Conservation (phyloP, 768 basidiomycete species). For the Kwoniella pini region DNA sequence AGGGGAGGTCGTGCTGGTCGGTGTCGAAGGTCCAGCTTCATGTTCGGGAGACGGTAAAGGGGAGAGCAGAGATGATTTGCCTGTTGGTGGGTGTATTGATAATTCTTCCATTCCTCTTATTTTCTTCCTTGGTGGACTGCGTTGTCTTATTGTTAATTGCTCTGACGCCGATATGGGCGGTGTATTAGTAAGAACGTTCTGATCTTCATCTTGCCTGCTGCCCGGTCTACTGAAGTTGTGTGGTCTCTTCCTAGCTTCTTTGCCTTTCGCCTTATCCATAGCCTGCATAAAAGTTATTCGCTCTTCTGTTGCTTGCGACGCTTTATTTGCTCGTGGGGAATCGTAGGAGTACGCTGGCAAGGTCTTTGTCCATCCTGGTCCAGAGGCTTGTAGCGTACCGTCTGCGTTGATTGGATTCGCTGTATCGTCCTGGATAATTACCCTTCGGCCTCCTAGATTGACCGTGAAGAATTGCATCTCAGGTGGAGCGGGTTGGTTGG, state of each 20-base stretch:
- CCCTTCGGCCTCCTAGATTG: conserved; percentile 37
- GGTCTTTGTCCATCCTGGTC: conserved; percentile 22
- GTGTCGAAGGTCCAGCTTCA: conserved; percentile 19
- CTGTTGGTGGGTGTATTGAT: conserved; percentile 19
- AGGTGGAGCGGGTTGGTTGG: conserved; percentile 38
- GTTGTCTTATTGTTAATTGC: conserved; percentile 3
- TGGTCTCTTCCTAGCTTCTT: conserved; percentile 35
- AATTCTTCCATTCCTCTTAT: conserved; percentile 33
- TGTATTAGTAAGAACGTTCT: conserved; percentile 4
- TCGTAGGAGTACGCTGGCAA: background rate
- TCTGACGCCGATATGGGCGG: conserved; percentile 17
- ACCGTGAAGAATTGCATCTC: conserved; percentile 44
- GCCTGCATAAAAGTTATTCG: conserved; percentile 27
- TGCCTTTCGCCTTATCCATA: conserved; percentile 24
- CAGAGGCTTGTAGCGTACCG: background rate
- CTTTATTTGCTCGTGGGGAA: background rate
- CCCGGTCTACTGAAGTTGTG: conserved; percentile 19
- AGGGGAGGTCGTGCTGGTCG: background rate
- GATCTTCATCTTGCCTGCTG: conserved; percentile 7
- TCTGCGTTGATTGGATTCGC: background rate
- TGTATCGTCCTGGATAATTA: conserved; percentile 44
- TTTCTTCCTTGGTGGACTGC: conserved; percentile 45
- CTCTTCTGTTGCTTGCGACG: background rate
- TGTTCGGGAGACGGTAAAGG: conserved; percentile 38
- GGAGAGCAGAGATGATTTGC: conserved; percentile 23